Conservation (phyloP, 768 basidiomycete species). For the Hygrophoropsis aurantiaca region DNA sequence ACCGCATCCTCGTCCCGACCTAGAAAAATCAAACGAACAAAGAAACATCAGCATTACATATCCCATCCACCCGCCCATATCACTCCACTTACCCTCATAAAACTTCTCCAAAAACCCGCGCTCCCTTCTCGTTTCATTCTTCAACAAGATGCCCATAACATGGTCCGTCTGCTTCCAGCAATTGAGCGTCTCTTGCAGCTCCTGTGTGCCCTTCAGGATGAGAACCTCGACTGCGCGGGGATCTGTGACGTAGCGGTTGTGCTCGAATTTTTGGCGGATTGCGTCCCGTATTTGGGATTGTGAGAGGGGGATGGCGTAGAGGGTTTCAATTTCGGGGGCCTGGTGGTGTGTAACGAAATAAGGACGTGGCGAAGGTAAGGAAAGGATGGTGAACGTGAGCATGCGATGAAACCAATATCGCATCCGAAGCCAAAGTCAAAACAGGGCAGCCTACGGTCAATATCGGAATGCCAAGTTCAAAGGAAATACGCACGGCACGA, state of each 20-base stretch:
- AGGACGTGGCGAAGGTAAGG: neutral
- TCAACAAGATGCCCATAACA: constrained; percentile 67
- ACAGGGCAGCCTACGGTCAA: constrained; percentile 2
- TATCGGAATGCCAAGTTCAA: constrained; percentile 6
- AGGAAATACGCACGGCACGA: constrained; percentile 65
- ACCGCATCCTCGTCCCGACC: constrained; percentile 77
- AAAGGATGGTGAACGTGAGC: neutral
- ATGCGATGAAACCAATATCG: constrained; percentile 4
- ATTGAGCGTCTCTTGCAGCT: constrained; percentile 94
- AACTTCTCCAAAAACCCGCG: constrained; percentile 81
- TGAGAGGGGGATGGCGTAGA: constrained; percentile 83
- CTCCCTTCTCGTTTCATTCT: constrained; percentile 43
- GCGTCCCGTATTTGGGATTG: constrained; percentile 76
- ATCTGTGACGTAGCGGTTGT: constrained; percentile 81
- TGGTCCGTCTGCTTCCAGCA: constrained; percentile 90
- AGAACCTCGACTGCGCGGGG: constrained; percentile 81
- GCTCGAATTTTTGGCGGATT: constrained; percentile 86
- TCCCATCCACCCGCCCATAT: neutral
- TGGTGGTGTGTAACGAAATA: constrained; percentile 29
- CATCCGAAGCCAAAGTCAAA: constrained; percentile 3
- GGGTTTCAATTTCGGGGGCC: constrained; percentile 86
- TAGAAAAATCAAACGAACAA: constrained; percentile 21
- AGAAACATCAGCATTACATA: neutral
- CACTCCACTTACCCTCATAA: constrained; percentile 62
- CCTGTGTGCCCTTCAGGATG: constrained; percentile 78